These are phyloP conservation scores for Cicer bijugum DNA, from an alignment of 306 rosid genomes.

Conservation along the genomic window DNA sequence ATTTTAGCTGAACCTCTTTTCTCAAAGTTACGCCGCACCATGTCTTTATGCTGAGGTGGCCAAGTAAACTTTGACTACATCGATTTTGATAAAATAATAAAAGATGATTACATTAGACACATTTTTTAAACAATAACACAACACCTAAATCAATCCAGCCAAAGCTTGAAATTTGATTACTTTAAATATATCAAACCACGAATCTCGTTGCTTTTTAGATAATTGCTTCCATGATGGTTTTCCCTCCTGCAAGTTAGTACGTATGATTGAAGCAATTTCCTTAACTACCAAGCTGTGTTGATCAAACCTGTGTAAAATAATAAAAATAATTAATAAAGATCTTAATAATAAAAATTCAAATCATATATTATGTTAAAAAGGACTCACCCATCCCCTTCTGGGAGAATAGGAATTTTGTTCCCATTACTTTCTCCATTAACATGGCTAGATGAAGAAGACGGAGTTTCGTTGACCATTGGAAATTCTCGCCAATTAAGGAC, in stretches of 20 bases:
- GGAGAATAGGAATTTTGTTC: slow-evolving; percentile 21
- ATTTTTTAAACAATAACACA: background rate
- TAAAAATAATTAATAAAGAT: background rate
- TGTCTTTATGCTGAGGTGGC: slow-evolving; percentile 20
- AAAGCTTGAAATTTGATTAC: slow-evolving; percentile 22
- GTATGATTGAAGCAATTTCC: slow-evolving; percentile 32
- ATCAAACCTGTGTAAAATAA: slow-evolving; percentile 34
- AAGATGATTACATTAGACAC: background rate
- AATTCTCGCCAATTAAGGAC: background rate
- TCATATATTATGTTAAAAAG: background rate
- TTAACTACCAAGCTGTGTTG: slow-evolving; percentile 21
- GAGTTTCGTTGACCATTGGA: background rate
- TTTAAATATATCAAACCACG: slow-evolving; percentile 30
- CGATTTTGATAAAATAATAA: background rate
- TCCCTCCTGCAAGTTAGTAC: slow-evolving; percentile 29
- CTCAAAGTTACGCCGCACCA: slow-evolving; percentile 36
- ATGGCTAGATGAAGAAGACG: slow-evolving; percentile 17
- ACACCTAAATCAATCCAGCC: background rate
- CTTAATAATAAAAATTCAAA: background rate
- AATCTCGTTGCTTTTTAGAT: slow-evolving; percentile 24
- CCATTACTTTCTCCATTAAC: background rate
- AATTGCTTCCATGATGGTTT: slow-evolving; percentile 32
- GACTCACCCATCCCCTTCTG: slow-evolving; percentile 42
- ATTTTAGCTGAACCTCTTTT: slow-evolving; percentile 40
- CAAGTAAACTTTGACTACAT: slow-evolving; percentile 38